A percentile compares a stretch with the other conserved stretches of the same genome.
These are phyloP conservation scores for Leptographium lundbergii DNA, from an alignment of 2,329 filamentous ascomycete genomes.

Conservation along the genomic window DNA sequence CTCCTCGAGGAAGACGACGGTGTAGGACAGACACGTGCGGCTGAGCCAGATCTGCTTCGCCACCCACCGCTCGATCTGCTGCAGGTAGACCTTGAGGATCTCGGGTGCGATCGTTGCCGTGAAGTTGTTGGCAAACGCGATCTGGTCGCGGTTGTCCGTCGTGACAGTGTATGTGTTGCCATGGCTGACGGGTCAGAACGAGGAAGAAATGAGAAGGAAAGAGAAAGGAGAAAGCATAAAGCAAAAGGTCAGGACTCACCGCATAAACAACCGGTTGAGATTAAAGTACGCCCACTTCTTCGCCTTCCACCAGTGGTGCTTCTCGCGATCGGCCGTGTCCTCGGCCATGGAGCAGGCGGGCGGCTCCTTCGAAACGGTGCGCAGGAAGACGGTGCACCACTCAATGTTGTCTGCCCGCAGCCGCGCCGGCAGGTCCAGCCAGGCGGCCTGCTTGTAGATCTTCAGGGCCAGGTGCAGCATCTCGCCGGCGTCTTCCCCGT, in stretches of 20 bases:
- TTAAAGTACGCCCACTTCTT: slow-evolving; percentile 99
- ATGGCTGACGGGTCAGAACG: slow-evolving; percentile 44
- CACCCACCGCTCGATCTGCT: slow-evolving; percentile 96
- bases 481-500: slow-evolving; percentile 86
- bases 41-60: slow-evolving; percentile 89
- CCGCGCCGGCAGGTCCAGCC: slow-evolving; percentile 73
- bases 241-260: slow-evolving; percentile 47
- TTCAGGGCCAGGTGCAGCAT: slow-evolving; percentile 94
- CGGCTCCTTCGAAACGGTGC: slow-evolving; percentile 73
- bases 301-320: slow-evolving; percentile 98
- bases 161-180: slow-evolving; percentile 71
- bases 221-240: too few relatives aligned
- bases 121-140: slow-evolving; percentile 80
- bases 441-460: slow-evolving; percentile 96
- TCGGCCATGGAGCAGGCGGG: slow-evolving; percentile 70
- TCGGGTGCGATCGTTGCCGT: slow-evolving; percentile 85
- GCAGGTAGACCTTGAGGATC: slow-evolving; percentile 87
- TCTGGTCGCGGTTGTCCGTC: slow-evolving; percentile 59
- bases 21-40: slow-evolving; percentile 86
- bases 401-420: slow-evolving; percentile 75
- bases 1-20: slow-evolving; percentile 88
- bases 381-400: slow-evolving; percentile 93
- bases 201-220: background rate
- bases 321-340: slow-evolving; percentile 71
- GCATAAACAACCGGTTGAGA: slow-evolving; percentile 85